Percentiles rank a stretch among this genome's conserved stretches.
Evolutionary conservation across 768 basidiomycete species (phyloP).

Genomic region (Hydnomerulius pinastri): DNA sequence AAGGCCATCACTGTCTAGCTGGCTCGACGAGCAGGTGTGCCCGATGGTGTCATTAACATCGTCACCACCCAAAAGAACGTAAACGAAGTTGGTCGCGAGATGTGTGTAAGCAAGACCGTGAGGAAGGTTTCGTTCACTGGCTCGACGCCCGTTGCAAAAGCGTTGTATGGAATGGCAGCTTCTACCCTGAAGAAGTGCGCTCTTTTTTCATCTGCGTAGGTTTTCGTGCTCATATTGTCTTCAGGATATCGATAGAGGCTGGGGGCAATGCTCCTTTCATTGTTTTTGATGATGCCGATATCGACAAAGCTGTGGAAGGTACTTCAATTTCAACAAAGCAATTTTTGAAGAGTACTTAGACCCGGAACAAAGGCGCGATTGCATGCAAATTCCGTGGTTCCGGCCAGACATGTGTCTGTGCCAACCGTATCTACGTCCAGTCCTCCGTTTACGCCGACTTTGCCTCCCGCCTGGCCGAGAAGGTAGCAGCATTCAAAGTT

Average conservation of each 20-base stretch:
- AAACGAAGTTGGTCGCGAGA: conserved; percentile 85
- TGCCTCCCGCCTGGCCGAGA: conserved; percentile 80
- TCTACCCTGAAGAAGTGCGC: conserved; percentile 81
- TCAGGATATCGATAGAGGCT: conserved; percentile 74
- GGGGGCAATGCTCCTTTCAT: conserved; percentile 97
- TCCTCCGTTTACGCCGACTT: conserved; percentile 91
- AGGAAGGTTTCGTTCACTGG: conserved; percentile 94
- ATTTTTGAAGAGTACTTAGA: conserved; percentile 2
- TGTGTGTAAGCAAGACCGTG: conserved; percentile 86
- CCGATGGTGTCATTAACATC: conserved; percentile 93
- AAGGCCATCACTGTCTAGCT: conserved; percentile 47
- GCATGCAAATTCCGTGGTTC: conserved; percentile 76
- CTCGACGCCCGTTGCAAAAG: conserved; percentile 78
- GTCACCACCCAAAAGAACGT: conserved; percentile 88
- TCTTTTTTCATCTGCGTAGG: neutral
- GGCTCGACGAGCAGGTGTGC: conserved; percentile 85
- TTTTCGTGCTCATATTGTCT: conserved; percentile 2
- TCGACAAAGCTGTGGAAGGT: conserved; percentile 90
- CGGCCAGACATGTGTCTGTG: conserved; percentile 87
- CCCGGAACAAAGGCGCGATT: conserved; percentile 54
- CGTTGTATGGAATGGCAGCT: conserved; percentile 70
- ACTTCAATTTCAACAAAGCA: conserved; percentile 11
- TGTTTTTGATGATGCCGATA: conserved; percentile 94
- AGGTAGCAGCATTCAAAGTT: conserved; percentile 80
- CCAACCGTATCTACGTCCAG: conserved; percentile 93